Percentiles rank a stretch among this genome's conserved stretches.
phyloP scores from a whole-genome alignment of 139 green algal genomes.

The Nannochloris sp. region DNA sequence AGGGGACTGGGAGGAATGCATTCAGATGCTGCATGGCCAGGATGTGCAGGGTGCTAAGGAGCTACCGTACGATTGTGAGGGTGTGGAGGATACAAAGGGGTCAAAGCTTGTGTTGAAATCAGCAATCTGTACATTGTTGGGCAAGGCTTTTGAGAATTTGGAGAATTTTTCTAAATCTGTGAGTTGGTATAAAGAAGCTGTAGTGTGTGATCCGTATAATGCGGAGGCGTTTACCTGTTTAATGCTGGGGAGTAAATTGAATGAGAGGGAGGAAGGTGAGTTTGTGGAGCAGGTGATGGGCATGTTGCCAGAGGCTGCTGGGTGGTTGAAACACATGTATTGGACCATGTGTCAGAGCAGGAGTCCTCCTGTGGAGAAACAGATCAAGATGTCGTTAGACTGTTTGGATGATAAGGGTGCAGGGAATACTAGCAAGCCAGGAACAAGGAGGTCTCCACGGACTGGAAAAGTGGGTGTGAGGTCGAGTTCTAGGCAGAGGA shows the following conservation, averaged over 20 bases:
- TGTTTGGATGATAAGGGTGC: not conserved
- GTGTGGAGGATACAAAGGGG: not conserved
- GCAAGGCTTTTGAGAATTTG: constrained; percentile 62
- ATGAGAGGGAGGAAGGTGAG: constrained; percentile 58
- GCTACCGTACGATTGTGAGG: constrained; percentile 11
- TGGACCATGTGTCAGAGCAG: constrained; percentile 43
- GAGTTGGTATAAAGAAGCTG: constrained; percentile 41
- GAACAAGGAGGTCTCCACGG: not conserved
- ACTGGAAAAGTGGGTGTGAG: not conserved
- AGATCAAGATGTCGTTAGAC: not conserved
- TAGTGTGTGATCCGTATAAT: constrained; percentile 81
- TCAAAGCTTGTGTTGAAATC: constrained; percentile 17
- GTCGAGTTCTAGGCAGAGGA: not conserved
- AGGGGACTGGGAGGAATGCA: constrained; percentile 82
- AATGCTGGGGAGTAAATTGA: constrained; percentile 83
- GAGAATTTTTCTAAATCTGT: constrained; percentile 66
- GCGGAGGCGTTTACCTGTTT: constrained; percentile 84
- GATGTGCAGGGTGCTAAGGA: constrained; percentile 27
- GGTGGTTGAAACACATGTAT: constrained; percentile 78
- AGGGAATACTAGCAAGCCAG: not conserved
- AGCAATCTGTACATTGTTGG: constrained; percentile 67
- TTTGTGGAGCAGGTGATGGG: constrained; percentile 44
- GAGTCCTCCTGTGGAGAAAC: too few relatives aligned
- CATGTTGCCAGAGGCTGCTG: constrained; percentile 34
- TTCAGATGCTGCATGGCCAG: constrained; percentile 56